Conservation (phyloP, 1,284 basidiomycete species). For the Fomitiporia mediterranea region DNA sequence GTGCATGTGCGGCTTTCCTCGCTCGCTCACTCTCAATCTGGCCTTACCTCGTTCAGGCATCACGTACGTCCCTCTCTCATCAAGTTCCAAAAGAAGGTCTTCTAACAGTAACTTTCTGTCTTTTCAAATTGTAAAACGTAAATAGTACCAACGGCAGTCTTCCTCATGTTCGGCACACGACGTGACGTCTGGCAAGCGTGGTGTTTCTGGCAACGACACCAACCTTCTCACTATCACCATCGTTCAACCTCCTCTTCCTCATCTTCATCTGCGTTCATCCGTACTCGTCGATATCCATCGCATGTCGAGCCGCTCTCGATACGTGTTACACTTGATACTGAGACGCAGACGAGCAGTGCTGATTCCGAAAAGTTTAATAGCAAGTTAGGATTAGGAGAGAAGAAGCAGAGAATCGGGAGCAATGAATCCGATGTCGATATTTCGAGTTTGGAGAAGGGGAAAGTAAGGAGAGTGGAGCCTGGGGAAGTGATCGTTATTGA, state of each 20-base stretch:
- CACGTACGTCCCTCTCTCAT: conserved; percentile 7
- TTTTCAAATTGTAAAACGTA: not conserved
- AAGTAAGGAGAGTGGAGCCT: not conserved
- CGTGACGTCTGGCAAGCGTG: conserved; percentile 13
- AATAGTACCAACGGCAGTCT: conserved; percentile 18
- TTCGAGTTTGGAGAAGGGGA: not conserved
- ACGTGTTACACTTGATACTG: not conserved
- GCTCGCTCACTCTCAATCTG: conserved; percentile 13
- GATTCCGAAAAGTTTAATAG: not conserved
- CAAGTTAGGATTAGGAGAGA: no score
- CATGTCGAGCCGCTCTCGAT: not conserved
- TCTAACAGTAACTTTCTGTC: not conserved
- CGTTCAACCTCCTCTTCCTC: no score
- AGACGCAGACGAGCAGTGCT: not conserved
- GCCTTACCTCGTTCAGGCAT: conserved; percentile 19
- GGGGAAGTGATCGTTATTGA: not conserved
- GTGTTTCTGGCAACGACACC: conserved; percentile 8
- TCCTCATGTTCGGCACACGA: conserved; percentile 16
- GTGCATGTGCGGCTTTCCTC: conserved; percentile 19
- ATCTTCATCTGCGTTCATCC: no score
- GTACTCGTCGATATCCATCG: no score
- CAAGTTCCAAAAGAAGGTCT: not conserved
- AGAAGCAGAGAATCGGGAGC: not conserved
- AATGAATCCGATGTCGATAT: not conserved
- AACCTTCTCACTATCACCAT: not conserved